phyloP scores from a whole-genome alignment of 805 yeast species.

The Lipomyces yamanashiensis region DNA sequence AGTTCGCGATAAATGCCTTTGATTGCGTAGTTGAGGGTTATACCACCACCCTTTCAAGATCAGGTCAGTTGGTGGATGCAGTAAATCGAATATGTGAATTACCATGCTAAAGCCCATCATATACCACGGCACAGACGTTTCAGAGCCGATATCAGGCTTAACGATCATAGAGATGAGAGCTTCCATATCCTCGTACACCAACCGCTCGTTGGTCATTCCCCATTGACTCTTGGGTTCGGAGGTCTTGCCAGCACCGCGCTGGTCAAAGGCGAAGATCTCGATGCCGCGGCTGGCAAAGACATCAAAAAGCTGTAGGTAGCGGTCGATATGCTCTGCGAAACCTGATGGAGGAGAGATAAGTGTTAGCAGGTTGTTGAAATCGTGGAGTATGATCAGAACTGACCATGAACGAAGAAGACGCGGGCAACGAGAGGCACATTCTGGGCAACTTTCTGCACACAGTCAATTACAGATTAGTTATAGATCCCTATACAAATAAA shows the following conservation, averaged over 20 bases:
- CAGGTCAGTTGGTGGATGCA: background rate
- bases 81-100: background rate
- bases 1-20: constrained; percentile 44
- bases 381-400: background rate
- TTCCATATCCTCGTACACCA: constrained; percentile 45
- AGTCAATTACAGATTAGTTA: background rate
- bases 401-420: constrained; percentile 44
- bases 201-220: constrained; percentile 45
- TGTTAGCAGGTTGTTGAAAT: background rate
- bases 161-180: constrained; percentile 37
- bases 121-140: constrained; percentile 26
- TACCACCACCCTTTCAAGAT: constrained; percentile 26
- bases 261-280: constrained; percentile 47
- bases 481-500: no score
- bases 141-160: constrained; percentile 13
- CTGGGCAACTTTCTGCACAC: constrained; percentile 25
- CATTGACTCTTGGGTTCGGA: constrained; percentile 40
- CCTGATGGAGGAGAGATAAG: constrained; percentile 37
- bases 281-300: constrained; percentile 43
- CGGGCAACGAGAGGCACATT: constrained; percentile 39
- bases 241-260: constrained; percentile 49
- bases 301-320: constrained; percentile 44
- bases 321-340: constrained; percentile 45
- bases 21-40: constrained; percentile 45
- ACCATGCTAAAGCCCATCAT: constrained; percentile 33